phyloP scores from a whole-genome alignment of 352 stramenopile genomes.

The Phytopythium boreale region DNA sequence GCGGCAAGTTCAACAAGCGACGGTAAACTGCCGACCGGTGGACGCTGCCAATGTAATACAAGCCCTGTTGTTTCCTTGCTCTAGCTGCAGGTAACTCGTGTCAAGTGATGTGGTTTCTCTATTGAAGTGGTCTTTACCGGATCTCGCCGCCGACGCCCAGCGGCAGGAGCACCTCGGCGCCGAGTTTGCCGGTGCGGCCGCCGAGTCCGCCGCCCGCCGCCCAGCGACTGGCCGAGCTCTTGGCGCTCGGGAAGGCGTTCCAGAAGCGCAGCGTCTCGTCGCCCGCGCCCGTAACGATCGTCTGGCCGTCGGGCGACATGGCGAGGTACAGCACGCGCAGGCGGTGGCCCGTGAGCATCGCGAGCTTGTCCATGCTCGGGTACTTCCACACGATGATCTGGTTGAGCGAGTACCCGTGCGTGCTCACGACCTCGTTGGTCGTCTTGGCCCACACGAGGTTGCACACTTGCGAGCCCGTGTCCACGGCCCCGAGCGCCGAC shows the following conservation, averaged over 20 bases:
- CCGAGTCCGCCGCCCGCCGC: not conserved
- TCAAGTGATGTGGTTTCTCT: not conserved
- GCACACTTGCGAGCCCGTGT: constrained; percentile 96
- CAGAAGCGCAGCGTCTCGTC: constrained; percentile 98
- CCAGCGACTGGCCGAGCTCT: constrained; percentile 15
- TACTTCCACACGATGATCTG: constrained; percentile 98
- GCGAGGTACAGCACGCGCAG: constrained; percentile 96
- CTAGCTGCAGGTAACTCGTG: too few relatives aligned
- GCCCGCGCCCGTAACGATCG: constrained; percentile 96
- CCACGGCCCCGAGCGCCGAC: constrained; percentile 87
- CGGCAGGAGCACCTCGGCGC: constrained; percentile 53
- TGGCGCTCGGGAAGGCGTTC: constrained; percentile 94
- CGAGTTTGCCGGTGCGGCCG: constrained; percentile 43
- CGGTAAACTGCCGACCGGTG: constrained; percentile 19
- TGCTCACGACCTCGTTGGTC: constrained; percentile 97
- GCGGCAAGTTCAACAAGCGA: constrained; percentile 23
- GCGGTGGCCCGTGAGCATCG: constrained; percentile 95
- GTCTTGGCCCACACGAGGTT: constrained; percentile 98
- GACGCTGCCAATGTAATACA: constrained; percentile 2
- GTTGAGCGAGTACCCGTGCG: constrained; percentile 98
- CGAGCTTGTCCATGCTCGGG: constrained; percentile 95
- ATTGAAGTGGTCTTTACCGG: constrained; percentile 29
- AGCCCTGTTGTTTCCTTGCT: not conserved
- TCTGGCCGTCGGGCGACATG: constrained; percentile 96
- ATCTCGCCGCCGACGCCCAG: constrained; percentile 58